Percentiles rank a stretch among this genome's conserved stretches.
Evolutionary conservation across 2,329 filamentous ascomycete species (phyloP).

Genomic region (Juglanconis oblonga): DNA sequence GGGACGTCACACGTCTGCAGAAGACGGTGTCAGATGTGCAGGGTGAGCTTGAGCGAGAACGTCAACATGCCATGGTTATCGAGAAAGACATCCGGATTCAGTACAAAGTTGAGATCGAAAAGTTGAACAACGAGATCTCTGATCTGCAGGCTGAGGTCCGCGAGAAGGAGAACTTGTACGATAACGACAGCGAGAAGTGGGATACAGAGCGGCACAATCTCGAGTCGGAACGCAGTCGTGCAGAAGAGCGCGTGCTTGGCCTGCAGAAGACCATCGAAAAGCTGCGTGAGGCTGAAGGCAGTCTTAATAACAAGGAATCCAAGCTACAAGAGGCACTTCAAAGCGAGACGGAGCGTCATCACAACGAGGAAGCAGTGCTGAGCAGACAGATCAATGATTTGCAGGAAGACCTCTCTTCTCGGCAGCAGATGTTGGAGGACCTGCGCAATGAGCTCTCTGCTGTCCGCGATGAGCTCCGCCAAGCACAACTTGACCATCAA

Average conservation of each 20-base stretch:
- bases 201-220: constrained; percentile 63
- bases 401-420: constrained; percentile 66
- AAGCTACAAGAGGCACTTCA: constrained; percentile 66
- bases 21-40: constrained; percentile 46
- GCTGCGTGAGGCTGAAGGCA: constrained; percentile 65
- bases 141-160: constrained; percentile 62
- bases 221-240: constrained; percentile 62
- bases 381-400: constrained; percentile 72
- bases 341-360: constrained; percentile 69
- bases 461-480: constrained; percentile 67
- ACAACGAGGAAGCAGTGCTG: constrained; percentile 67
- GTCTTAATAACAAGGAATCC: constrained; percentile 63
- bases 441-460: constrained; percentile 64
- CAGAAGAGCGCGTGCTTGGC: constrained; percentile 64
- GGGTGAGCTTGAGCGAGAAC: constrained; percentile 49
- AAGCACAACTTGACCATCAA: constrained; percentile 62
- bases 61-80: constrained; percentile 55
- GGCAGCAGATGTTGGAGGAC: constrained; percentile 63
- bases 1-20: constrained; percentile 54
- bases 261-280: constrained; percentile 70
- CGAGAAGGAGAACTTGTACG: constrained; percentile 68
- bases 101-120: constrained; percentile 53
- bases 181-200: constrained; percentile 71
- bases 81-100: constrained; percentile 58
- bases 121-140: constrained; percentile 57